phyloP scores from a whole-genome alignment of 169 alveolate genomes.

The Plasmodium fragile region DNA sequence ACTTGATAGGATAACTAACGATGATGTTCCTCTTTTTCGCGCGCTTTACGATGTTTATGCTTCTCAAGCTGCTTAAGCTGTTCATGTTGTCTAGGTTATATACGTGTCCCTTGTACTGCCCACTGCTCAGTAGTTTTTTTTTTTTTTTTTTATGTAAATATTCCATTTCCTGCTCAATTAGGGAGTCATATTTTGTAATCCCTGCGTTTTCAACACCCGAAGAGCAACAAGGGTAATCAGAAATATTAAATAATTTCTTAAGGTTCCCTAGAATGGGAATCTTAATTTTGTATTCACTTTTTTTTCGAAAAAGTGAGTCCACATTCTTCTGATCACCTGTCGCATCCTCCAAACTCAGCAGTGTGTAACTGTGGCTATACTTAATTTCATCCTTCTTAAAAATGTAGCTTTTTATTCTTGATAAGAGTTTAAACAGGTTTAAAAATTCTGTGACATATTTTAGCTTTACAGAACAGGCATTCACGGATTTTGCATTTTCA shows the following conservation, averaged over 20 bases:
- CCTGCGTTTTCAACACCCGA: not conserved
- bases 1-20: slow-evolving; percentile 56
- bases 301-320: slow-evolving; percentile 1
- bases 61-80: not conserved
- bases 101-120: not conserved
- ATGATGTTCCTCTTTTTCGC: slow-evolving; percentile 40
- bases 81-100: not conserved
- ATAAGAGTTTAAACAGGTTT: slow-evolving; percentile 24
- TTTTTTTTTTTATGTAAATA: slow-evolving; percentile 26
- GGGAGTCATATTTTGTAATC: slow-evolving; percentile 18
- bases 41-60: not conserved
- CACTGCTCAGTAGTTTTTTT: not conserved
- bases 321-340: slow-evolving; percentile 27
- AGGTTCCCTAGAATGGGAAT: slow-evolving; percentile 12
- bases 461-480: not conserved
- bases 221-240: not conserved
- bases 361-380: slow-evolving; percentile 23
- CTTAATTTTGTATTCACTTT: slow-evolving; percentile 6
- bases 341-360: slow-evolving; percentile 13
- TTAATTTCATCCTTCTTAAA: slow-evolving; percentile 4
- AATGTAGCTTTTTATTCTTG: slow-evolving; percentile 14
- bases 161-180: slow-evolving; percentile 39
- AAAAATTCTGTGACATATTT: slow-evolving; percentile 4
- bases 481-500: not conserved
- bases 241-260: not conserved